Evolutionary conservation across 768 basidiomycete species (phyloP).

Genomic region (Rhodotorula graminis): DNA sequence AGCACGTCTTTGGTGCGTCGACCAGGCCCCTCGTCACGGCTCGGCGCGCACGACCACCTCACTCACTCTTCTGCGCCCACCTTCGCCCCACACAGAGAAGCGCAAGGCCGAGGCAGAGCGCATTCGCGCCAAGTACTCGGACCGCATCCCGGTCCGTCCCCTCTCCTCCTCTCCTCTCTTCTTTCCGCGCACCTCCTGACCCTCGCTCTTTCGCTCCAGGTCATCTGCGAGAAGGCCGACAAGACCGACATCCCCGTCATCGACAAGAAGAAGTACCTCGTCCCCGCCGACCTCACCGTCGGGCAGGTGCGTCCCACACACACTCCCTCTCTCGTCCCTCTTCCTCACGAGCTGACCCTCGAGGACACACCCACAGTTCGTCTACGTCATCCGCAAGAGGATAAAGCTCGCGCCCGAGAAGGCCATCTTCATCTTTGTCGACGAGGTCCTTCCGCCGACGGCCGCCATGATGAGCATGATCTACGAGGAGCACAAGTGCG

Average conservation of each 20-base stretch:
- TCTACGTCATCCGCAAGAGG: constrained; percentile 98
- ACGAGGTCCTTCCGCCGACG: constrained; percentile 95
- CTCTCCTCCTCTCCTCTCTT: constrained; percentile 4
- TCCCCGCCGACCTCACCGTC: constrained; percentile 64
- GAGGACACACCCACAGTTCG: constrained; percentile 66
- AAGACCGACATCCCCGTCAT: constrained; percentile 97
- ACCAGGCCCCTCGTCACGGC: too few relatives aligned
- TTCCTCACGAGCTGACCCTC: background rate
- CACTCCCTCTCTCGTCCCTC: background rate
- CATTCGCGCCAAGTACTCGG: constrained; percentile 96
- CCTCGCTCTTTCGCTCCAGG: constrained; percentile 53
- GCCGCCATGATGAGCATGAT: constrained; percentile 98
- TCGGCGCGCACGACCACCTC: too few relatives aligned
- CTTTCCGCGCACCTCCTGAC: too few relatives aligned
- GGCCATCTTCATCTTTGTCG: constrained; percentile 99
- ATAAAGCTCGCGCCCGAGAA: constrained; percentile 99
- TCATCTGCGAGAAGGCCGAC: constrained; percentile 99
- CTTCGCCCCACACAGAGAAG: constrained; percentile 71
- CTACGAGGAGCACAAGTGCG: constrained; percentile 99
- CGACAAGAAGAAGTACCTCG: constrained; percentile 99
- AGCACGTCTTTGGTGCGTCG: constrained; percentile 88
- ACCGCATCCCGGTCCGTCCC: constrained; percentile 82
- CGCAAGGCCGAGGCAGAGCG: constrained; percentile 99
- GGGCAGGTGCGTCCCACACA: constrained; percentile 21
- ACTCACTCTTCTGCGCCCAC: too few relatives aligned